phyloP scores from a whole-genome alignment of 2,329 filamentous ascomycete species.

The Apiospora rasikravindrae region DNA sequence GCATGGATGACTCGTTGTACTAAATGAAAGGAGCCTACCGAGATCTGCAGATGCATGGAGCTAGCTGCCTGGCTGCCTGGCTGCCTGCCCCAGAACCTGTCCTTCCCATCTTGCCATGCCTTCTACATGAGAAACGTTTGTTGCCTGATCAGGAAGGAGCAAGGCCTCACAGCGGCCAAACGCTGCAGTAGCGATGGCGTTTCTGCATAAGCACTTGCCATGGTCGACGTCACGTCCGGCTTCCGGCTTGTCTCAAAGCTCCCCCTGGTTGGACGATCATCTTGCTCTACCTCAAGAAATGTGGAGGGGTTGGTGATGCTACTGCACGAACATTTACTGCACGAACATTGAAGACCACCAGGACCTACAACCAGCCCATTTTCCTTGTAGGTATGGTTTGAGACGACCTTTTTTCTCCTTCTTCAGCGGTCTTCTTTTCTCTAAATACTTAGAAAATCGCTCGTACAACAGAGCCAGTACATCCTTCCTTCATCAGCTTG shows the following conservation, averaged over 20 bases:
- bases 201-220: not conserved
- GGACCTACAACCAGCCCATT: not conserved
- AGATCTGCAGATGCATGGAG: not conserved
- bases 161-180: not conserved
- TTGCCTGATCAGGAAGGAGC: constrained; percentile 5
- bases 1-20: not conserved
- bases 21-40: not conserved
- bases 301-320: not conserved
- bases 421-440: not conserved
- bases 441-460: not conserved
- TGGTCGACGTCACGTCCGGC: not conserved
- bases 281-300: not conserved
- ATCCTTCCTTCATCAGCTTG: not conserved
- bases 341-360: not conserved
- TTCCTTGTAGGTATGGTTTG: not conserved
- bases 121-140: not conserved
- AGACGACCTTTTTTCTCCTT: not conserved
- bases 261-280: not conserved
- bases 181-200: not conserved
- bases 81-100: too few species aligned
- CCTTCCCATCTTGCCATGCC: not conserved
- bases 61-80: too few species aligned
- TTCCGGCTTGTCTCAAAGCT: not conserved
- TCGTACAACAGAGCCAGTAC: not conserved
- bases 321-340: not conserved